These are phyloP conservation scores for Boletus bicolor DNA, from an alignment of 768 basidiomycete genomes.

Conservation along the genomic window DNA sequence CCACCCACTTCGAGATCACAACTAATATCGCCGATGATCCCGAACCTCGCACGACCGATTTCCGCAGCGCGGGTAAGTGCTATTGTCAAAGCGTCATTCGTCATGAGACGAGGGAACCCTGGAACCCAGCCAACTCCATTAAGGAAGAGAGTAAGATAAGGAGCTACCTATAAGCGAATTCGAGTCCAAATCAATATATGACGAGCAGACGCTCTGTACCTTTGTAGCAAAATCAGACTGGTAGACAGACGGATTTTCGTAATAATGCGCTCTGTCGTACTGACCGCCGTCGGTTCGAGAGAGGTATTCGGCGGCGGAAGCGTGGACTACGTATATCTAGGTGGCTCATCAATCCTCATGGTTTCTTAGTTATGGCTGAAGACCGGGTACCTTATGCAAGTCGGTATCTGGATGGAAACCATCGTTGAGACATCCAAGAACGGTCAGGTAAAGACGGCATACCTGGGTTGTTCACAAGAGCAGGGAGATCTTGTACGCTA, in stretches of 20 bases:
- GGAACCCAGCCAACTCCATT: slow-evolving; percentile 87
- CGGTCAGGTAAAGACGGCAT: slow-evolving; percentile 9
- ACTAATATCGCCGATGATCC: slow-evolving; percentile 81
- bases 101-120: slow-evolving; percentile 76
- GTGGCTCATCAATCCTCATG: background rate
- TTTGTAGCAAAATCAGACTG: slow-evolving; percentile 63
- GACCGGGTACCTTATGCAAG: slow-evolving; percentile 47
- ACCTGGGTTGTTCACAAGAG: slow-evolving; percentile 55
- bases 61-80: slow-evolving; percentile 48
- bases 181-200: background rate
- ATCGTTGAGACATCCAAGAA: background rate
- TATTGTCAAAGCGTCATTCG: slow-evolving; percentile 53
- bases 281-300: slow-evolving; percentile 48
- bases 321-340: slow-evolving; percentile 77
- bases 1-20: slow-evolving; percentile 73
- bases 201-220: slow-evolving; percentile 36
- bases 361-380: background rate
- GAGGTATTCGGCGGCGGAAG: slow-evolving; percentile 67
- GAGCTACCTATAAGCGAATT: slow-evolving; percentile 61
- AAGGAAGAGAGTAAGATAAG: slow-evolving; percentile 78
- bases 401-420: slow-evolving; percentile 42
- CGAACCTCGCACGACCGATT: slow-evolving; percentile 55
- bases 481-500: slow-evolving; percentile 51
- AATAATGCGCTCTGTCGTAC: slow-evolving; percentile 71
- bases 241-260: slow-evolving; percentile 63